These are phyloP conservation scores for Omphalea diandra DNA, from an alignment of 441 rosid genomes.

Conservation along the genomic window DNA sequence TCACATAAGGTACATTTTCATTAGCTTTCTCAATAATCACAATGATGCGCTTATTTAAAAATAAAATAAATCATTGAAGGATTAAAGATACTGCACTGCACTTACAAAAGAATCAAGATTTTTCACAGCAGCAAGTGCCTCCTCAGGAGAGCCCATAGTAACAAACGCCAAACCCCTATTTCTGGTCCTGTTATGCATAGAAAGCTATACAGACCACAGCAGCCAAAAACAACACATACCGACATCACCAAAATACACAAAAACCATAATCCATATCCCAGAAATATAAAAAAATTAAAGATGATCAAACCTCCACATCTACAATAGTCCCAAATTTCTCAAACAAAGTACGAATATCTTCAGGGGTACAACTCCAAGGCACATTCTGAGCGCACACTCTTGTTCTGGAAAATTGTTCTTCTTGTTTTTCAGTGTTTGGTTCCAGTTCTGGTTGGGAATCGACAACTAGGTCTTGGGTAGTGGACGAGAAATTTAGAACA, in stretches of 20 bases:
- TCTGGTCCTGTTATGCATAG: constrained; percentile 64
- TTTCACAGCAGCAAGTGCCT: constrained; percentile 55
- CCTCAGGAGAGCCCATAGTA: constrained; percentile 73
- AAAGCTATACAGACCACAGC: constrained; percentile 51
- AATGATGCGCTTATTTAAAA: not conserved
- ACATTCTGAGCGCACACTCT: constrained; percentile 69
- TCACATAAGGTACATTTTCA: not conserved
- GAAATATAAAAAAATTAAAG: not conserved
- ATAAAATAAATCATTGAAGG: not conserved
- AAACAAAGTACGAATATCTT: constrained; percentile 77
- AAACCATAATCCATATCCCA: constrained; percentile 6
- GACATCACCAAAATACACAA: constrained; percentile 20
- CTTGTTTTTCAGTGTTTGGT: not conserved
- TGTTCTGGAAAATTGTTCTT: constrained; percentile 37
- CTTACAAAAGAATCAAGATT: constrained; percentile 66
- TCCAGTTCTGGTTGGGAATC: constrained; percentile 10
- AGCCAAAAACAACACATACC: constrained; percentile 17
- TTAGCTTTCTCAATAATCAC: not conserved
- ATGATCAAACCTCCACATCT: constrained; percentile 62
- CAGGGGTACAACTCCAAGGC: constrained; percentile 69
- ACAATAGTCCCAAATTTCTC: constrained; percentile 66
- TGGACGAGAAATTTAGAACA: constrained; percentile 35
- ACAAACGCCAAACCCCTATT: constrained; percentile 82
- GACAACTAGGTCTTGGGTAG: constrained; percentile 39
- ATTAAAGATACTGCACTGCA: constrained; percentile 8